Evolutionary conservation across 139 green algal genomes (phyloP).

Genomic region (Tetradesmus lagerheimii): DNA sequence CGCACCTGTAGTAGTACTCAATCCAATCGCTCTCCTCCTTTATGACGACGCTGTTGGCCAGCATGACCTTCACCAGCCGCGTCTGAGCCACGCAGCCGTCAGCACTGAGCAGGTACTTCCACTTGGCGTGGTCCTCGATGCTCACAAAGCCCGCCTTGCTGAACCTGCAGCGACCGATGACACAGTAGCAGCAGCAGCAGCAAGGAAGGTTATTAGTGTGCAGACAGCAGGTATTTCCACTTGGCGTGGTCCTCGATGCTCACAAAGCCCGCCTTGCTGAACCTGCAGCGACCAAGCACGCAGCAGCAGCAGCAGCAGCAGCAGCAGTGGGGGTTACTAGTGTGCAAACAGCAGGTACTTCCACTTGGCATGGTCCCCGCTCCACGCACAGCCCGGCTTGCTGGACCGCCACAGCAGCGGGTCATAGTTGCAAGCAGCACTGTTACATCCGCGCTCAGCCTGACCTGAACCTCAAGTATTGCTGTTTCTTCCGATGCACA

Average conservation of each 20-base stretch:
- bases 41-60: constrained; percentile 51
- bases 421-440: neutral
- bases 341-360: neutral
- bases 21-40: constrained; percentile 53
- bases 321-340: neutral
- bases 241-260: constrained; percentile 12
- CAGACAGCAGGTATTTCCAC: neutral
- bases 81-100: constrained; percentile 52
- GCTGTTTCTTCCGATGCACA: too few species aligned
- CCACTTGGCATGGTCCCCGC: constrained; percentile 2
- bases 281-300: neutral
- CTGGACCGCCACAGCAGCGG: neutral
- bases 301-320: constrained; percentile 1
- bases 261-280: constrained; percentile 34
- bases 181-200: neutral
- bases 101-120: constrained; percentile 44
- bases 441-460: too few species aligned
- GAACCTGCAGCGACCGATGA: constrained; percentile 25
- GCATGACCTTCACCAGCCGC: constrained; percentile 49
- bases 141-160: constrained; percentile 43
- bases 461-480: too few species aligned
- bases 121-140: constrained; percentile 50
- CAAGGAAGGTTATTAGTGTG: neutral
- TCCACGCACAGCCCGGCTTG: constrained; percentile 22
- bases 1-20: constrained; percentile 52